Evolutionary conservation across 768 basidiomycete genomes (phyloP).

Genomic region (Boletus edulis): DNA sequence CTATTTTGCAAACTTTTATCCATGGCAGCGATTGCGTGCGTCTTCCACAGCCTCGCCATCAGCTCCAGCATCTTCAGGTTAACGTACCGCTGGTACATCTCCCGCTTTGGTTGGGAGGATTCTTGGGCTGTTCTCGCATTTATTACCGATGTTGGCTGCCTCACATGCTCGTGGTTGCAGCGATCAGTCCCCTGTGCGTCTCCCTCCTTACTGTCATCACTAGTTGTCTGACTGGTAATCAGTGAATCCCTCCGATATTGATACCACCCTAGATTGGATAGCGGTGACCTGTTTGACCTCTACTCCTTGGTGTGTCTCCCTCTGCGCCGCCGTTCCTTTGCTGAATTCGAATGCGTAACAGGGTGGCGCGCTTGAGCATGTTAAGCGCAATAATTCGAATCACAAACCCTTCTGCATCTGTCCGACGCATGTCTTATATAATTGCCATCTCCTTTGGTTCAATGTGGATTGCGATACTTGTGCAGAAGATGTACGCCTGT

Average conservation of each 20-base stretch:
- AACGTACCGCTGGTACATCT: conserved; percentile 12
- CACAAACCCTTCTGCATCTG: neutral
- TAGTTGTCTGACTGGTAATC: neutral
- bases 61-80: conserved; percentile 12
- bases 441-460: conserved; percentile 8
- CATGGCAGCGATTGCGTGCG: conserved; percentile 1
- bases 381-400: conserved; percentile 9
- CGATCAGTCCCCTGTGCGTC: conserved; percentile 5
- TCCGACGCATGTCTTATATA: neutral
- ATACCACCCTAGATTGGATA: conserved; percentile 4
- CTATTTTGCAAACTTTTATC: neutral
- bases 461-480: conserved; percentile 12
- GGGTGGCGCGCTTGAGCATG: conserved; percentile 20
- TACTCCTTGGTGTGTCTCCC: conserved; percentile 9
- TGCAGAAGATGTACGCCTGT: conserved; percentile 6
- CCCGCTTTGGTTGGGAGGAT: conserved; percentile 18
- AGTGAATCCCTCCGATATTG: neutral
- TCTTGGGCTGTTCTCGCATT: conserved; percentile 15
- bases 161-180: conserved; percentile 6
- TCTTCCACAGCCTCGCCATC: conserved; percentile 12
- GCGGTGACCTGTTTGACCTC: neutral
- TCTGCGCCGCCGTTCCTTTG: neutral
- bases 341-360: neutral
- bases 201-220: neutral
- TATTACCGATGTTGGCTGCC: conserved; percentile 7